Base-by-base conservation (phyloP, 805 yeast species). In the Metschnikowia proteae region DNA sequence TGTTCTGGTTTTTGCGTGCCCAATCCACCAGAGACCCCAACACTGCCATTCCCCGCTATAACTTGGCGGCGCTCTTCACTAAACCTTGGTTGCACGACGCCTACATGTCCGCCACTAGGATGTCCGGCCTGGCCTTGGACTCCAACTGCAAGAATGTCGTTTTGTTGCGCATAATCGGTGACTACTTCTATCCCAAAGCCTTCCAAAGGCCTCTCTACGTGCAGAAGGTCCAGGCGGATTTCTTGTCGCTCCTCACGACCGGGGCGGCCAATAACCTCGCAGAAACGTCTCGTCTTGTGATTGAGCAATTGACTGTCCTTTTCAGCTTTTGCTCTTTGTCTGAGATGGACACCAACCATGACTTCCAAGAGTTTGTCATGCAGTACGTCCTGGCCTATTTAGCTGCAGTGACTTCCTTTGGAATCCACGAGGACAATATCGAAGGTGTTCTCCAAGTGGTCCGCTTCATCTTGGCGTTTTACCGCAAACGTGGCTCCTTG, bases 1-100 rank as follows among this genome's bases (percentile, higher is more conserved):
- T 75, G 35, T 73, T 79, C 51, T 79, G 81, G 70, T 76, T 80
- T 46, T 67, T 79, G 41, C 68, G 88, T 54, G 80, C 86, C 3
- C 73, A 75, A 22, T 69, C 78, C 53, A 76, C 87, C 10, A 73
- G 84, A 49, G 68, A 76, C 29, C 75, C 71, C 0, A 59, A 80
- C 23, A 70, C 71, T 43, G 63, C 65, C 17, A 65, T 79, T 22
- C 85, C 84, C 0, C 58, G 73, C 11, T 61, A 63, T 29, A 82
- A 80, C 57, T 66, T 82, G 52, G 58, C 71, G 3, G 65, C 66
- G 58, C 38, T 67, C 60, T 37, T 72, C 62, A 45, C 74, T 55
- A 60, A 66, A 60, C 53, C 72, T 62, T 52, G 69, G 70, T 67
- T 66, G 26, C 60, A 60, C 5, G 59, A 56, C 2, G 49, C 52